Evolutionary conservation across 257 asterid genomes (phyloP).

Genomic region (Vinca minor): DNA sequence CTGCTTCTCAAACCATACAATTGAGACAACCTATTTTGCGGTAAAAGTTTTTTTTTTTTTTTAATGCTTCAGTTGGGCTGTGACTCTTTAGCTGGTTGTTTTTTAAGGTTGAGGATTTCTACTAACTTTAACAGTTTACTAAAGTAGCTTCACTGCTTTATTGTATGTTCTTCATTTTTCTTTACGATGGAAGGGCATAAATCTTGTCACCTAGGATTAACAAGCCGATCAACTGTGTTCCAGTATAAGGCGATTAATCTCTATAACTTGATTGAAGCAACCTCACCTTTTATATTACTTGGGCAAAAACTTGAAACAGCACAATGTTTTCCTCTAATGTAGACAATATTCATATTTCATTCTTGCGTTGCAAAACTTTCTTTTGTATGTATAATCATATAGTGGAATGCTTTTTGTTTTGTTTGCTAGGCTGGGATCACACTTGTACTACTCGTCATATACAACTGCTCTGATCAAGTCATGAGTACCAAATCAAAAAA

Average conservation of each 20-base stretch:
- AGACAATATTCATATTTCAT: not conserved
- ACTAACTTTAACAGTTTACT: not conserved
- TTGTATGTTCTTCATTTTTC: not conserved
- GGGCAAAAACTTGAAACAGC: not conserved
- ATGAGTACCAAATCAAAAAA: slow-evolving; percentile 65
- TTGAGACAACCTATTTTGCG: not conserved
- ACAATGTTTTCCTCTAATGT: not conserved
- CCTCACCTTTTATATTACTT: not conserved
- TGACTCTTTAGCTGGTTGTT: not conserved
- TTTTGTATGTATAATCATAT: not conserved
- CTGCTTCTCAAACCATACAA: slow-evolving; percentile 7
- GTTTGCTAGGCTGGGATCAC: slow-evolving; percentile 59
- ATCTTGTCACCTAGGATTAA: not conserved
- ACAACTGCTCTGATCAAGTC: slow-evolving; percentile 94
- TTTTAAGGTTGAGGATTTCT: too few species aligned
- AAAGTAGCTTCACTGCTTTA: too few species aligned
- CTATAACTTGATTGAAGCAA: not conserved
- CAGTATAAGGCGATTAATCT: not conserved
- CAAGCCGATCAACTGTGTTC: not conserved
- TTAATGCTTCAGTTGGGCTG: not conserved
- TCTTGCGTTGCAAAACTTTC: not conserved
- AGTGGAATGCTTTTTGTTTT: slow-evolving; percentile 1
- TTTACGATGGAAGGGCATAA: not conserved
- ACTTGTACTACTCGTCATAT: slow-evolving; percentile 69
- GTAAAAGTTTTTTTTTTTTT: too few species aligned